Conservation (phyloP, 306 rosid genomes). For the Rosa chinensis region DNA sequence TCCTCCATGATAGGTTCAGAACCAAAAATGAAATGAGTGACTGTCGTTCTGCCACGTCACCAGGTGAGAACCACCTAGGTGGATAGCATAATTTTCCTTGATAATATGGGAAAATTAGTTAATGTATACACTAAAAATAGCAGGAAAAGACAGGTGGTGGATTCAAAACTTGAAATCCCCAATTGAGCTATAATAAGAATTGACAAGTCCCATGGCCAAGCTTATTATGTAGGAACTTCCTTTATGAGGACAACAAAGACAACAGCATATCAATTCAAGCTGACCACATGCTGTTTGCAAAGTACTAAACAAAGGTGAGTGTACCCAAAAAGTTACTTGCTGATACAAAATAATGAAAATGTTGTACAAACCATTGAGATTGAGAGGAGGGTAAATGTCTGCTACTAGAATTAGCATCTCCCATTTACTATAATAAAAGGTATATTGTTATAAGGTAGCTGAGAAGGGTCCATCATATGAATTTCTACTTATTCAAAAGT, state of each 20-base stretch:
- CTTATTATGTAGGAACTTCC: not conserved
- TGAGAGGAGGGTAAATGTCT: not conserved
- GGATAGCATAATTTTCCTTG: too few relatives aligned
- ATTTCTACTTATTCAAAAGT: too few relatives aligned
- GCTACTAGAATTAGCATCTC: not conserved
- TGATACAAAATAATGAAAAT: not conserved
- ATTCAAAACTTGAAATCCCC: not conserved
- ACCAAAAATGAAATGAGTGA: too few relatives aligned
- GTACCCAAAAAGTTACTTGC: not conserved
- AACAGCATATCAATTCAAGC: not conserved
- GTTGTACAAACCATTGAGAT: not conserved
- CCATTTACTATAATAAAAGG: not conserved
- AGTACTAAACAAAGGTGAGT: not conserved
- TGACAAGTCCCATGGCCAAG: not conserved
- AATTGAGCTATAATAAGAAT: not conserved
- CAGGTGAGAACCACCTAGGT: too few relatives aligned
- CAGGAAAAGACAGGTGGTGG: constrained; percentile 1
- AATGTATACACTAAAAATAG: not conserved
- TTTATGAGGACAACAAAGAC: not conserved
- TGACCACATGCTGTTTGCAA: not conserved
- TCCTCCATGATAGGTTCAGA: too few relatives aligned
- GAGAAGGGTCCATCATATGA: not conserved
- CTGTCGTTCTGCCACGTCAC: too few relatives aligned
- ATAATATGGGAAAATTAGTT: not conserved
- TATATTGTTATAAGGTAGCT: not conserved